Percentiles rank a stretch among this genome's conserved stretches.
Evolutionary conservation across 2,329 filamentous ascomycete species (phyloP).

Genomic region (Arthrobotrys musiformis): DNA sequence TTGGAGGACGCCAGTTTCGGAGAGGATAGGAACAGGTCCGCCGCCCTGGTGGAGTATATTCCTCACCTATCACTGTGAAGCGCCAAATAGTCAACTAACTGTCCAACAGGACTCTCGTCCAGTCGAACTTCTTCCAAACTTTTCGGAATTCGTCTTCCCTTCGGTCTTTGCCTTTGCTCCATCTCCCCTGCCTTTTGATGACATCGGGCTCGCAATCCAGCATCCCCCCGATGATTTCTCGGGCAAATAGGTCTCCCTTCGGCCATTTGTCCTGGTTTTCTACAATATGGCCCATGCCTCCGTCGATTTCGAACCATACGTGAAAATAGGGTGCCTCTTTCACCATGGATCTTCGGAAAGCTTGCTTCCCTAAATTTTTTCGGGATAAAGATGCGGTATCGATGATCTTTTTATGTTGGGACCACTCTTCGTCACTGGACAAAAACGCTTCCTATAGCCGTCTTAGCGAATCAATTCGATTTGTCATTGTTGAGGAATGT

Average conservation of each 20-base stretch:
- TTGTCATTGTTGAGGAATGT: neutral
- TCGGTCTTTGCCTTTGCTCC: conserved; percentile 73
- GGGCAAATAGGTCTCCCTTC: conserved; percentile 87
- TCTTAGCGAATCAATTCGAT: conserved; percentile 8
- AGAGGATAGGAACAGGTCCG: neutral
- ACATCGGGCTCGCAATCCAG: conserved; percentile 82
- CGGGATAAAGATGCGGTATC: conserved; percentile 75
- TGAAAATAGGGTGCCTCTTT: conserved; percentile 99
- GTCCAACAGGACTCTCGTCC: conserved; percentile 74
- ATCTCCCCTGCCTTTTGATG: conserved; percentile 89
- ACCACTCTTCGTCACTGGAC: conserved; percentile 88
- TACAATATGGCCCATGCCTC: conserved; percentile 89
- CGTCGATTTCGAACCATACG: conserved; percentile 92
- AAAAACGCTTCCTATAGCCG: conserved; percentile 78
- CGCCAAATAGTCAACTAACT: conserved; percentile 59
- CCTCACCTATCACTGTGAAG: neutral
- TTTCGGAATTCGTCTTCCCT: conserved; percentile 82
- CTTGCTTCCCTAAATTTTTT: conserved; percentile 76
- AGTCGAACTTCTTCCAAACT: conserved; percentile 93
- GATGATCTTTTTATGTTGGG: conserved; percentile 92
- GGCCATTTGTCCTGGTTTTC: conserved; percentile 90
- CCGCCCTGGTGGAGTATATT: neutral
- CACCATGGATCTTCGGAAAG: conserved; percentile 83
- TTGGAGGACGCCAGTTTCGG: conserved; percentile 7
- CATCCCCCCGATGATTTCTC: conserved; percentile 93